Evolutionary conservation across 78 protist genomes (phyloP), one percentile per base, ranked within the genome.

Genomic region (Diacronema lutheri): DNA sequence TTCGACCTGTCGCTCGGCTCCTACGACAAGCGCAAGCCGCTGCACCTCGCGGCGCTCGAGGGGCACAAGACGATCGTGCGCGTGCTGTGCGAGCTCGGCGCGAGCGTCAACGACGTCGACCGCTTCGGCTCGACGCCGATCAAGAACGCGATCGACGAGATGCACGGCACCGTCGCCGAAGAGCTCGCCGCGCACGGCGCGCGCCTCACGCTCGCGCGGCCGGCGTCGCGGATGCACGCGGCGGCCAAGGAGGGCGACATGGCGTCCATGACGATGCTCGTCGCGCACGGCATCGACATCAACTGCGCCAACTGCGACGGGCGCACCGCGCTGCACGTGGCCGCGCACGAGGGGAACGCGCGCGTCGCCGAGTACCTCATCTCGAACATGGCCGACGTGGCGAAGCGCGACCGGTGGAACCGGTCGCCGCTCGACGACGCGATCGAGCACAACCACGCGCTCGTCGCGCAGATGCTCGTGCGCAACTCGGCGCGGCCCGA

Each of bases 391-490:
- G 71, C 38, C 29, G 26, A 10, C 29, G 21, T 31, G 25, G 31
- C 1, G 40, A 2, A 0, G 21, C 13, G 23, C 25, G 96, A 92
- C 40, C 62, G 85, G 4, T 73, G 85, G 87, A 85, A 74, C 26
- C 10, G 6, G 37, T 91, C 93, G 65, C 91, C 93, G 29, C 26
- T 92, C 40, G 90, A 89, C 64, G 89, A 86, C 37, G 96, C 93
- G 31, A 33, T 72, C 5, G 37, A 56, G 4, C 33, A 26, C 3
- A n/a, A 26, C 4, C 83, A 88, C 57, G 57, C 23, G 58, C 21
- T 40, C 50, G 78, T 21, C 7, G 50, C 50, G 50, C 50, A 7
- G 16, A 3, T 44, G 16, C 50, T 44, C 50, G 50, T 7, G 16
- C 16, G 50, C 50, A 9, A 3, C 50, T 9, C 3, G 16, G 3